Base-by-base conservation (phyloP, 2,329 filamentous ascomycete species). In the Chrysoporthe puriensis region DNA sequence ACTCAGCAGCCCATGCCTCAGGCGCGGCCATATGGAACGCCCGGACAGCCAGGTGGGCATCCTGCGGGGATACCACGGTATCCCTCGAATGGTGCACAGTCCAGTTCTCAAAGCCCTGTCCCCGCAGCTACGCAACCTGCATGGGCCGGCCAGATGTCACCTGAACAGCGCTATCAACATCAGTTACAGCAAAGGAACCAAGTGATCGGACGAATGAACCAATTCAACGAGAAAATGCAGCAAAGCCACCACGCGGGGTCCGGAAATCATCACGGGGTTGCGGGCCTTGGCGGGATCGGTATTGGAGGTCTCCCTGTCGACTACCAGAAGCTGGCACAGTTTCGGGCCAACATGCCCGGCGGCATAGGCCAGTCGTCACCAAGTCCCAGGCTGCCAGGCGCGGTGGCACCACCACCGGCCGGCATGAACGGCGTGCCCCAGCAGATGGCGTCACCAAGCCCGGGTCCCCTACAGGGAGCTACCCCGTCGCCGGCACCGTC, bases 191-290 rank as follows among this genome's bases (percentile, higher is more conserved):
- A 63, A 2, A 61, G 68, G 26, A 64, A 57, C 9, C 62, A 62
- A 18, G 68, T 57, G 5, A 60, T 66, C 13, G 65, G 62, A 5
- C 68, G 65, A 1, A 65, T 67, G 36, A 69, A 58, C 16, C 62
- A 63, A 1, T 69, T 67, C n/a, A 63, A 60, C 18, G 67, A 69
- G 67, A 78, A 71, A 50, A 68, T 70, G 42, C 65, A 69, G 43
- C 68, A 70, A 21, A 63, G 43, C n/a, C 68, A 67, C 79, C 1
- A 77, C 79, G 52, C 81, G 82, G 0, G 77, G 26, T 78, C 81
- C 59, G 77, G 80, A 73, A 14, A 87, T 77, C 64, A 93, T 78
- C 69, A 84, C 77, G 67, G 83, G 67, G 71, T 78, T 4, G 71
- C 77, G 0, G 78, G 78, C 21, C 73, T 81, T 26, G 76, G 76